Percentiles rank a stretch among this genome's conserved stretches.
These are phyloP conservation scores for Fusarium graminum DNA, from an alignment of 2,329 filamentous ascomycete genomes.

Conservation along the genomic window DNA sequence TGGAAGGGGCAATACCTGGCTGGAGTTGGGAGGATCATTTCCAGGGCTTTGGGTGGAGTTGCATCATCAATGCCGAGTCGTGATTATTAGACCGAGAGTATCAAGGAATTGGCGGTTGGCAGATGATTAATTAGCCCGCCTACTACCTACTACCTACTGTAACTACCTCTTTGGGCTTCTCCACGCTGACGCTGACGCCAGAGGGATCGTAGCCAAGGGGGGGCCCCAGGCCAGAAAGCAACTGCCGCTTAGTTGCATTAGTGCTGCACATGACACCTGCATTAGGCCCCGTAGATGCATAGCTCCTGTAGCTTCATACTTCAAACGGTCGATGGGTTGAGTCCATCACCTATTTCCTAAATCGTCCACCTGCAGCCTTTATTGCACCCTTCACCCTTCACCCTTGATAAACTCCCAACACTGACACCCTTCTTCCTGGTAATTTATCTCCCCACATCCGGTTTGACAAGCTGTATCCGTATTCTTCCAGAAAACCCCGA, in stretches of 20 bases:
- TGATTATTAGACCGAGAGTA: slow-evolving; percentile 16
- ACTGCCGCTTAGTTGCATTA: slow-evolving; percentile 42
- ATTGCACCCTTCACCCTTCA: slow-evolving; percentile 46
- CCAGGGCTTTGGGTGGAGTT: not conserved
- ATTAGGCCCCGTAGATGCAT: slow-evolving; percentile 19
- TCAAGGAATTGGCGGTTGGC: not conserved
- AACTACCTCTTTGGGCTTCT: slow-evolving; percentile 7
- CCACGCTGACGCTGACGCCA: slow-evolving; percentile 36
- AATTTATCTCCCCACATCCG: slow-evolving; percentile 33
- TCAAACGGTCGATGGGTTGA: slow-evolving; percentile 36
- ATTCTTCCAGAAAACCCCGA: slow-evolving; percentile 33
- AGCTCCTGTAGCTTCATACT: slow-evolving; percentile 30
- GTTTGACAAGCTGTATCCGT: slow-evolving; percentile 29
- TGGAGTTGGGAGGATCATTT: not conserved
- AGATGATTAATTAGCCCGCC: slow-evolving; percentile 6
- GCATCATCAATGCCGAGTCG: slow-evolving; percentile 30
- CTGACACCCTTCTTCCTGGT: slow-evolving; percentile 14
- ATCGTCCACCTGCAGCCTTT: slow-evolving; percentile 43
- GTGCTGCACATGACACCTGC: slow-evolving; percentile 29
- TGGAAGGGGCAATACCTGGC: slow-evolving; percentile 8
- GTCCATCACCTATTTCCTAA: slow-evolving; percentile 45
- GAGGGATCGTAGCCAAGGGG: slow-evolving; percentile 30
- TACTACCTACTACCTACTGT: no score
- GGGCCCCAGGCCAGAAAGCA: slow-evolving; percentile 1
- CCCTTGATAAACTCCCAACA: slow-evolving; percentile 11